phyloP scores from a whole-genome alignment of 352 stramenopile genomes.

The Globisporangium orthogonon region DNA sequence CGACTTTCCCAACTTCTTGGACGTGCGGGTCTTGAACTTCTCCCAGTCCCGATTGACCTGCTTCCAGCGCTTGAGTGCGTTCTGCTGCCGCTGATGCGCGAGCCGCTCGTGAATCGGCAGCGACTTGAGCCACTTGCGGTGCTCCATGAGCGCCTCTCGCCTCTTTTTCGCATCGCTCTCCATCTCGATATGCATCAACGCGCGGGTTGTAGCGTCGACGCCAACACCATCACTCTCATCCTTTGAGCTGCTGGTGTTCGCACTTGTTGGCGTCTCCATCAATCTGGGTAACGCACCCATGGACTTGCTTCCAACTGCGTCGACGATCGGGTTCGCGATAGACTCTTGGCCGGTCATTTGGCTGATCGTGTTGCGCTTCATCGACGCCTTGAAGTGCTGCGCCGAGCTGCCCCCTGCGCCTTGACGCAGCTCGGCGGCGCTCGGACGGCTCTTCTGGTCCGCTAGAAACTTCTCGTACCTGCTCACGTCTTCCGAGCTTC shows the following conservation, averaged over 20 bases:
- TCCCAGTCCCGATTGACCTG: conserved; percentile 70
- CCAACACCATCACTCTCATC: background rate
- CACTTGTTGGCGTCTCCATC: background rate
- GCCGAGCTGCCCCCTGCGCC: conserved; percentile 1
- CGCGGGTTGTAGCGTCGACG: background rate
- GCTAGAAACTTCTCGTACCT: conserved; percentile 52
- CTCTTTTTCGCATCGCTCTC: conserved; percentile 32
- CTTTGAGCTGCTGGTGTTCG: background rate
- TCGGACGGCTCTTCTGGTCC: conserved; percentile 26
- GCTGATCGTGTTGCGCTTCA: conserved; percentile 32
- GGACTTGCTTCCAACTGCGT: conserved; percentile 3
- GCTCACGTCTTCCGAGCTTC: conserved; percentile 43
- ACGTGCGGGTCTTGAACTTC: conserved; percentile 49
- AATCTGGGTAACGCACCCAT: conserved; percentile 2
- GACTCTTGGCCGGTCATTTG: background rate
- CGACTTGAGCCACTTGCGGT: conserved; percentile 60
- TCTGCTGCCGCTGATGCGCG: conserved; percentile 57
- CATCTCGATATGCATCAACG: conserved; percentile 20
- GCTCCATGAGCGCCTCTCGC: conserved; percentile 35
- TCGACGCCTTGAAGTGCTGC: conserved; percentile 26
- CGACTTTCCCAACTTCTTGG: conserved; percentile 50
- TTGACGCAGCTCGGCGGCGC: conserved; percentile 23
- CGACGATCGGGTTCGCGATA: background rate
- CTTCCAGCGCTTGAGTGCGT: conserved; percentile 62
- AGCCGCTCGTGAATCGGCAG: conserved; percentile 70